Conservation (phyloP, 2,329 filamentous ascomycete genomes). For the Aspergillus ibericus region DNA sequence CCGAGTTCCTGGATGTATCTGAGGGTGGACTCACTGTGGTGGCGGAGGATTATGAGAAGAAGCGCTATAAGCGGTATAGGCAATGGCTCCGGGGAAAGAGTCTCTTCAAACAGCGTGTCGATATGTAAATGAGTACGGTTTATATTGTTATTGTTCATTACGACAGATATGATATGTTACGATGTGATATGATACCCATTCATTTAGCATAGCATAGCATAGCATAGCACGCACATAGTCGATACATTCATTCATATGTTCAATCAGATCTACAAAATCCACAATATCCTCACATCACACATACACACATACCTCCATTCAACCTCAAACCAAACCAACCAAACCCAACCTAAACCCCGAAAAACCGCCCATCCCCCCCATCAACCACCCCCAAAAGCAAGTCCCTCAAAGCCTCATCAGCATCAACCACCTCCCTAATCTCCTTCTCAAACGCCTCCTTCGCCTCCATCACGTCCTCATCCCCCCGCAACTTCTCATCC, state of each 20-base stretch:
- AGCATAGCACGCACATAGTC: too few species aligned
- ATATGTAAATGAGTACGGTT: conserved; percentile 31
- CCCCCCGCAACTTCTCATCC: conserved; percentile 10
- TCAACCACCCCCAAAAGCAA: conserved; percentile 28
- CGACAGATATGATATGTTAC: too few species aligned
- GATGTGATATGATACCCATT: too few species aligned
- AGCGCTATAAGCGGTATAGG: conserved; percentile 92
- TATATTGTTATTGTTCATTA: too few species aligned
- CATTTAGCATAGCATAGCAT: too few species aligned
- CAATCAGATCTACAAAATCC: too few species aligned
- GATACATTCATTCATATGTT: too few species aligned
- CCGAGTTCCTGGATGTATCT: conserved; percentile 71
- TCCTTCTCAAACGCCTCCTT: conserved; percentile 35
- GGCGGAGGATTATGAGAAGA: conserved; percentile 83
- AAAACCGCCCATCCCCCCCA: conserved; percentile 18
- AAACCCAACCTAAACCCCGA: conserved; percentile 5
- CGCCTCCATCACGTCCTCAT: conserved; percentile 22
- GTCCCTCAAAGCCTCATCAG: conserved; percentile 33
- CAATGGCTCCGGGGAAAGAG: conserved; percentile 96
- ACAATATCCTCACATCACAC: too few species aligned
- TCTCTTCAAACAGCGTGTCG: conserved; percentile 83
- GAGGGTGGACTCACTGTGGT: conserved; percentile 86
- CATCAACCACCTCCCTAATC: conserved; percentile 36
- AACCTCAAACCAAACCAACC: too few species aligned
- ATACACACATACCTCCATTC: too few species aligned